Evolutionary conservation across 2,329 filamentous ascomycete species (phyloP).

Genomic region (Hypoxylon sp.): DNA sequence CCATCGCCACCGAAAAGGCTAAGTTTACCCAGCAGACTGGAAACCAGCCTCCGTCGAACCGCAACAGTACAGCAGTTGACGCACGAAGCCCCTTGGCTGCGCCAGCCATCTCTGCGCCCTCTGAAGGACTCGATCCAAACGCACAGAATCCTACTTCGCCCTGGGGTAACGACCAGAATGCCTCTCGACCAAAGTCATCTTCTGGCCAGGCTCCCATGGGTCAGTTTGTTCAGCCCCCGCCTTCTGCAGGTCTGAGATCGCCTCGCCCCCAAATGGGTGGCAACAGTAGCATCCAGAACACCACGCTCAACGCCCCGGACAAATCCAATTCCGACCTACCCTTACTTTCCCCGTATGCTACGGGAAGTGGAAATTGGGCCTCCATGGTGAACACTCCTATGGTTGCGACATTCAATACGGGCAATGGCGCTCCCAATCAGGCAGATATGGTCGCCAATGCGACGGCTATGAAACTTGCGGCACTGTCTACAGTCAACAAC

Average conservation of each 20-base stretch:
- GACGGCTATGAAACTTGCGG: slow-evolving; percentile 98
- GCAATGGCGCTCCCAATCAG: slow-evolving; percentile 76
- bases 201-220: slow-evolving; percentile 89
- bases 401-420: slow-evolving; percentile 83
- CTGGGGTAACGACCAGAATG: slow-evolving; percentile 75
- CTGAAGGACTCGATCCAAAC: slow-evolving; percentile 72
- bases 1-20: slow-evolving; percentile 98
- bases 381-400: slow-evolving; percentile 99
- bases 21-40: slow-evolving; percentile 97
- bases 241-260: slow-evolving; percentile 83
- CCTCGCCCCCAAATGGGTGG: slow-evolving; percentile 78
- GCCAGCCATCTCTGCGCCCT: slow-evolving; percentile 80
- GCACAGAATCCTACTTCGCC: slow-evolving; percentile 81
- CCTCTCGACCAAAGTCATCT: slow-evolving; percentile 81
- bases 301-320: slow-evolving; percentile 82
- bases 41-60: slow-evolving; percentile 88
- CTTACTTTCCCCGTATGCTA: slow-evolving; percentile 85
- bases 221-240: slow-evolving; percentile 89
- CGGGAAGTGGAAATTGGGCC: slow-evolving; percentile 93
- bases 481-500: slow-evolving; percentile 97
- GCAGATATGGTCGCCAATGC: slow-evolving; percentile 99
- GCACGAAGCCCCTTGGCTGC: slow-evolving; percentile 81
- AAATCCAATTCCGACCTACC: slow-evolving; percentile 80
- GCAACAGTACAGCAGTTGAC: slow-evolving; percentile 88
- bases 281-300: slow-evolving; percentile 83